Conservation (phyloP, 495 filamentous ascomycete species). For the Ascodesmis nigricans region DNA sequence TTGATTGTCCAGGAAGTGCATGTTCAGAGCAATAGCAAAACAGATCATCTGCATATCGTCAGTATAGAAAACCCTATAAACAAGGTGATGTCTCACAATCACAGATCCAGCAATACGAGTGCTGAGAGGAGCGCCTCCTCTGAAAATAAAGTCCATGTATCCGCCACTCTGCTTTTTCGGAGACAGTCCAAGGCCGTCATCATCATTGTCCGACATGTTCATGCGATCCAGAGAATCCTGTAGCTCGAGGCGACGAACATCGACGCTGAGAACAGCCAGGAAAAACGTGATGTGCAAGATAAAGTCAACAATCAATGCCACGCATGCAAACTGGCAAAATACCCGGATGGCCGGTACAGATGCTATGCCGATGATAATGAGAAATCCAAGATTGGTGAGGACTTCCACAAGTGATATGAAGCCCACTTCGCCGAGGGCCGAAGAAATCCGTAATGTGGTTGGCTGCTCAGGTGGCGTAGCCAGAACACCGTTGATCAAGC, state of each 20-base stretch:
- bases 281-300: conserved; percentile 52
- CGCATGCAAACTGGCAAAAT: conserved; percentile 46
- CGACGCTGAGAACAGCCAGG: conserved; percentile 48
- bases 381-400: conserved; percentile 35
- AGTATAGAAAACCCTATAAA: not conserved
- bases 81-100: conserved; percentile 12
- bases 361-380: conserved; percentile 33
- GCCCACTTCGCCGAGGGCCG: conserved; percentile 45
- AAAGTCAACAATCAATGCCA: conserved; percentile 48
- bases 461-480: conserved; percentile 38
- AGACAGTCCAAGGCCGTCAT: conserved; percentile 4
- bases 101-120: conserved; percentile 22
- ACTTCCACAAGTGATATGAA: conserved; percentile 39
- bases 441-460: conserved; percentile 36
- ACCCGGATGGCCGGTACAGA: conserved; percentile 39
- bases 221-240: conserved; percentile 29
- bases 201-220: conserved; percentile 13
- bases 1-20: conserved; percentile 42
- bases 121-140: conserved; percentile 16
- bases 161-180: not conserved
- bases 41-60: conserved; percentile 17
- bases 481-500: conserved; percentile 48
- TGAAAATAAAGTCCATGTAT: conserved; percentile 7
- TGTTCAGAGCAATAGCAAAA: conserved; percentile 18
- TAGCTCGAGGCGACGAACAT: conserved; percentile 47